Percentiles rank a stretch among this genome's conserved stretches.
phyloP scores from a whole-genome alignment of 371 early-diverging fungal species.

The Dinochytrium kinnereticum region DNA sequence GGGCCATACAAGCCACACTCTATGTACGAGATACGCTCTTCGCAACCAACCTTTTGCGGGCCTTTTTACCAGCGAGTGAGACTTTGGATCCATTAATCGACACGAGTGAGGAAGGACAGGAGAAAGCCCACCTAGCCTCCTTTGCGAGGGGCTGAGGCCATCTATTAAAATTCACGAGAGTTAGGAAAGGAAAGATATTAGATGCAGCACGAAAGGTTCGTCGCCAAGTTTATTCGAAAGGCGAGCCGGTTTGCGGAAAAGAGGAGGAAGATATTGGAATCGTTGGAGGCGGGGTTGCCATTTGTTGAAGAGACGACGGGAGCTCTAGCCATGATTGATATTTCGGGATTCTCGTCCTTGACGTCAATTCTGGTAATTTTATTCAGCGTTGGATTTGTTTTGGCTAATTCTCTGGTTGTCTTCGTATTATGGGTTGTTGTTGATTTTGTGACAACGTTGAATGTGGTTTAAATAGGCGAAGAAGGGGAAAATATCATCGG shows the following conservation, averaged over 20 bases:
- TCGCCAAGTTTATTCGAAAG: constrained; percentile 13
- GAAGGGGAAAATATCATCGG: constrained; percentile 32
- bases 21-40: too few species aligned
- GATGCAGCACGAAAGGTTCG: constrained; percentile 15
- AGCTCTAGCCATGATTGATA: constrained; percentile 19
- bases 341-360: constrained; percentile 17
- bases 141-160: too few species aligned
- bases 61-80: too few species aligned
- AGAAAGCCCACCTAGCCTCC: too few species aligned
- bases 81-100: too few species aligned
- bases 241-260: not conserved
- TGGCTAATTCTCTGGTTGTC: not conserved
- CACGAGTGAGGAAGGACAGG: too few species aligned
- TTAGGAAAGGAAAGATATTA: too few species aligned
- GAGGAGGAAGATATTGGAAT: not conserved
- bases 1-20: too few species aligned
- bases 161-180: too few species aligned
- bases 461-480: constrained; percentile 18
- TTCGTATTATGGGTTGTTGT: too few species aligned
- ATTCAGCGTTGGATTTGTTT: not conserved
- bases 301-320: constrained; percentile 17
- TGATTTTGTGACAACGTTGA: too few species aligned
- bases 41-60: too few species aligned
- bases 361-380: constrained; percentile 12
- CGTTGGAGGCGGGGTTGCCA: not conserved